A percentile compares a stretch with the other conserved stretches of the same genome.
These are phyloP conservation scores for Sorghum bicolor DNA, from an alignment of 176 grass and related monocot genomes.

Conservation along the genomic window DNA sequence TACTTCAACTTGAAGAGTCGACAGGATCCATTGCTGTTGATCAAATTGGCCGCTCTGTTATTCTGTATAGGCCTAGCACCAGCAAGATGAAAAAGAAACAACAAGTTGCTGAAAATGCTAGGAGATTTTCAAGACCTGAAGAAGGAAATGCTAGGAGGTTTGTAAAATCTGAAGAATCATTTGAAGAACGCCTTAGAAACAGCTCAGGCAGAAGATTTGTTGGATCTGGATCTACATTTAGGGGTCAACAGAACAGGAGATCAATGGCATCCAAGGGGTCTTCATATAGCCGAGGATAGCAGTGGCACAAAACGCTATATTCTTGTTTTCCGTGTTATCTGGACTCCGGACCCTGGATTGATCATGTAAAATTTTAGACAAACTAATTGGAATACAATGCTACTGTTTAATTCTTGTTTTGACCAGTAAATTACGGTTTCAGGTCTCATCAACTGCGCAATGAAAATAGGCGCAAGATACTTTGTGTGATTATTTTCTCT, in stretches of 20 bases:
- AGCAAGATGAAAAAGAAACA: constrained; percentile 83
- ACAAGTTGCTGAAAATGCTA: constrained; percentile 31
- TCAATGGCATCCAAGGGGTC: constrained; percentile 25
- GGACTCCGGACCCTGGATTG: neutral
- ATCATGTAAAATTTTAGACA: constrained; percentile 30
- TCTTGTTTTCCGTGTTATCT: neutral
- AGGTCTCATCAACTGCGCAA: neutral
- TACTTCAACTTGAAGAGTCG: constrained; percentile 80
- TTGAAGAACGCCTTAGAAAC: constrained; percentile 33
- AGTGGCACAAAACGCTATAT: neutral
- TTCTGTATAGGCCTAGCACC: constrained; percentile 87
- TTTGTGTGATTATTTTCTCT: neutral
- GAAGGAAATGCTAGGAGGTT: constrained; percentile 26
- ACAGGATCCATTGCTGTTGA: constrained; percentile 74
- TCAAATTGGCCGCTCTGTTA: constrained; percentile 78
- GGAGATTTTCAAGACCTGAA: constrained; percentile 33
- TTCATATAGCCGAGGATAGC: constrained; percentile 28
- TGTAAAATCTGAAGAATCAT: constrained; percentile 33
- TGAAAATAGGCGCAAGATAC: neutral
- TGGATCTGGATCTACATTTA: constrained; percentile 36
- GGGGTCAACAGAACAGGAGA: constrained; percentile 40
- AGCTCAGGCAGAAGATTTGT: constrained; percentile 25
- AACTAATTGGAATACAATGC: constrained; percentile 14
- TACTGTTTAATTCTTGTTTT: constrained; percentile 3
- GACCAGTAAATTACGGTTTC: neutral